Evolutionary conservation across 192 early-diverging fungal species (phyloP).

Genomic region (Backusella tarrabulga): DNA sequence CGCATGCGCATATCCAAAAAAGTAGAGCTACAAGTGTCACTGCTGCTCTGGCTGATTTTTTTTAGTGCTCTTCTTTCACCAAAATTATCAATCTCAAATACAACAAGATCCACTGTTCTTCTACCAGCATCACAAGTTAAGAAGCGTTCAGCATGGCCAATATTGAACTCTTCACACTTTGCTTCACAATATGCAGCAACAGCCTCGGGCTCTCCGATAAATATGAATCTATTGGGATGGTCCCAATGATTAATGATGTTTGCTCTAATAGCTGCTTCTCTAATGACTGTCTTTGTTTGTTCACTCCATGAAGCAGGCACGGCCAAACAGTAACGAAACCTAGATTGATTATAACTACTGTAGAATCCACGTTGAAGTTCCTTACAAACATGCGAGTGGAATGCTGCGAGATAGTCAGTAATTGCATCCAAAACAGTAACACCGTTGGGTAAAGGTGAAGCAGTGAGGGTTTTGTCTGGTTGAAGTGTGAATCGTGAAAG

Average conservation of each 20-base stretch:
- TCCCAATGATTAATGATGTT: slow-evolving; percentile 46
- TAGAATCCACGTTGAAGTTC: slow-evolving; percentile 42
- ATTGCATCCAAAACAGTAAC: slow-evolving; percentile 39
- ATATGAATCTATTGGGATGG: slow-evolving; percentile 43
- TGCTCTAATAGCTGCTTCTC: slow-evolving; percentile 48
- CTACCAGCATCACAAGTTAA: slow-evolving; percentile 50
- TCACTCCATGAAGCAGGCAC: slow-evolving; percentile 54
- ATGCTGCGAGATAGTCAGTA: slow-evolving; percentile 43
- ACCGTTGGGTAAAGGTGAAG: slow-evolving; percentile 36
- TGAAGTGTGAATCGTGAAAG: slow-evolving; percentile 42
- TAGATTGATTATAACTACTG: slow-evolving; percentile 37
- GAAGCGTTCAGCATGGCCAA: slow-evolving; percentile 41
- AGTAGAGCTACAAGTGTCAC: slow-evolving; percentile 44
- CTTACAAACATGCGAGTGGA: slow-evolving; percentile 37
- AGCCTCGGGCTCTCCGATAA: slow-evolving; percentile 40
- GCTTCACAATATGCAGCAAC: slow-evolving; percentile 49
- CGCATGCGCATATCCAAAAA: slow-evolving; percentile 45
- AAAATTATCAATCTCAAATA: slow-evolving; percentile 43
- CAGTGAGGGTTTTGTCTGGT: slow-evolving; percentile 36
- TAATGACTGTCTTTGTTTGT: slow-evolving; percentile 45
- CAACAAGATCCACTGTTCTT: slow-evolving; percentile 48
- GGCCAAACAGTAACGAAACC: slow-evolving; percentile 46
- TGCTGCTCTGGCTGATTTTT: slow-evolving; percentile 41
- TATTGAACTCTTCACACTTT: slow-evolving; percentile 41
- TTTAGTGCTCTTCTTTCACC: slow-evolving; percentile 29